Evolutionary conservation across 2,329 filamentous ascomycete genomes (phyloP), one percentile per base, ranked within the genome.

Genomic region (Fusarium xyrophilum): DNA sequence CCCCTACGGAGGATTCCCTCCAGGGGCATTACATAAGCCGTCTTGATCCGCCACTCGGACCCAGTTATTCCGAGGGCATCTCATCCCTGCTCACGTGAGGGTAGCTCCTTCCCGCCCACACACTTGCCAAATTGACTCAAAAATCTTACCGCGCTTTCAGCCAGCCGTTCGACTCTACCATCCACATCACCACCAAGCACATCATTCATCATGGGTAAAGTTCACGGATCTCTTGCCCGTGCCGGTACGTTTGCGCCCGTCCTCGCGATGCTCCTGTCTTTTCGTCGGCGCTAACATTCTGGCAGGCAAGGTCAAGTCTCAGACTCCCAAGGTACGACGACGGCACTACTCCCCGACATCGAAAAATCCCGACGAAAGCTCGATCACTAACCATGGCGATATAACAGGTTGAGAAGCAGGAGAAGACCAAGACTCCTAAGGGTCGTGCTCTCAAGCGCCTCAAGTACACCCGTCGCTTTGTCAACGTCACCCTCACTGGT

Each of bases 371-470:
- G 68, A 69, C 68, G 65, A 75, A 33, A 75, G 59, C 27, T 63
- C 73, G 69, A 75, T 74, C 47, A 75, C 77, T 78, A 68, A 79
- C 73, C 63, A 74, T 64, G 32, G 5, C 25, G 64, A 56, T 23
- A 48, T 59, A 69, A 76, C 65, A 93, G 91, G 91, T 95, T 83
- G 92, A 96, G 85, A 84, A 87, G 64, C 91, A 94, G 85, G 94
- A 97, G 91, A 97, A 97, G 91, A 87, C 92, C 85, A 97, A 98
- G 92, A 88, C 86, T 77, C 93, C 95, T 81, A 97, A 97, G 90
- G 95, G 95, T 81, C 93, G 95, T 81, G 95, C 95, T 77, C 93
- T 96, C 86, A 98, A 98, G 93, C 90, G 95, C 80, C 90, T 96
- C 82, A 90, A 89, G 83, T 97, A 97, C 89, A 97, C 93, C 77